Base-by-base conservation (phyloP, 2,329 filamentous ascomycete genomes). In the Rachicladosporium sp. region DNA sequence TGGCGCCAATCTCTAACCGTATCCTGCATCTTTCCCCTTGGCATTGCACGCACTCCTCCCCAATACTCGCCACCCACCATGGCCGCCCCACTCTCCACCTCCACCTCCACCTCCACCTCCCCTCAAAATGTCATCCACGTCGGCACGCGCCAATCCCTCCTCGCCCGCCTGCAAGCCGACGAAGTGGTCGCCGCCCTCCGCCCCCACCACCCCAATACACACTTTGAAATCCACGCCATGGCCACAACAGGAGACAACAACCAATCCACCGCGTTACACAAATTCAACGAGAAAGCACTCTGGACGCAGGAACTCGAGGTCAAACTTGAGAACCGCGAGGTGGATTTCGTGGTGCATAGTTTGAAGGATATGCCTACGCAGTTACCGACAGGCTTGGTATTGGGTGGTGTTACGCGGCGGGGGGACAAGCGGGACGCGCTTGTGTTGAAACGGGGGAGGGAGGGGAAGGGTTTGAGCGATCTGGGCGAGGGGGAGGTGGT, bases 311-410 rank as follows among this genome's bases (percentile, higher is more conserved):
- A 98, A 66, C 71, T 98, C 38, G 91, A 98, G 63, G 80, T 80
- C 11, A 70, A 78, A 54, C 71, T 95, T 38, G 66, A 80, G 36
- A 71, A 73, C 27, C 72, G 74, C 36, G 69, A 83, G 49, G 64
- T 94, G 45, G 86, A 94, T 65, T 63, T 93, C 34, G 81, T 94
- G 46, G 83, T 94, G 46, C 91, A 98, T 66, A 86, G 80, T 46
- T 69, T 95, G 59, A 98, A 98, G 73, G 91, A 98, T 67, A 93
- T 98, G 75, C 91, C 91, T 29, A 98, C 91, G 1, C 71, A 78
- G 42, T 69, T 98, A 23, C 89, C 91, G 3, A 62, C 70, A 2
- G 78, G 80, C 38, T 86, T 85, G 54, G 66, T 69, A 9, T 71
- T 96, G 38, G 87, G 82, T 37, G 81, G 78, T 52, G 80, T 93